Evolutionary conservation across 179 eudicot genomes (phyloP).

Genomic region (Spergularia azorica): DNA sequence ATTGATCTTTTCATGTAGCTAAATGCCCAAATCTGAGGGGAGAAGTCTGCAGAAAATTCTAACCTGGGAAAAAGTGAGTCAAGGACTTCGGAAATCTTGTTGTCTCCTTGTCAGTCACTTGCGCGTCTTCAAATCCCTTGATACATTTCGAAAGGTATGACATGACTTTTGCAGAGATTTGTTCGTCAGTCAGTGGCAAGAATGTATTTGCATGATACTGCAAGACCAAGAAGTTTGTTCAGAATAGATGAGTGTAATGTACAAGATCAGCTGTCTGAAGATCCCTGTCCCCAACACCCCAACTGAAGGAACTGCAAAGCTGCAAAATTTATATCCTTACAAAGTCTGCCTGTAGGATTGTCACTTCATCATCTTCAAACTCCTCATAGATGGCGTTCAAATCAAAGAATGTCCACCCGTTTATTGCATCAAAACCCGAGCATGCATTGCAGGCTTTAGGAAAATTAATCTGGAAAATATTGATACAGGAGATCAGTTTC

Average conservation of each 20-base stretch:
- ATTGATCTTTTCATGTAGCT: not conserved
- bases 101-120: constrained; percentile 54
- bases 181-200: constrained; percentile 68
- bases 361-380: constrained; percentile 44
- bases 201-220: constrained; percentile 70
- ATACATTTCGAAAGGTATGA: constrained; percentile 56
- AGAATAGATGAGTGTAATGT: not conserved
- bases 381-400: constrained; percentile 59
- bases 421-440: constrained; percentile 52
- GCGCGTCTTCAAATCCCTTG: constrained; percentile 46
- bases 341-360: constrained; percentile 63
- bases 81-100: constrained; percentile 58
- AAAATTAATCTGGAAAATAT: constrained; percentile 46
- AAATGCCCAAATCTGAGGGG: not conserved
- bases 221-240: constrained; percentile 13
- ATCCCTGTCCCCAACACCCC: not conserved
- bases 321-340: constrained; percentile 35
- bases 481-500: constrained; percentile 5
- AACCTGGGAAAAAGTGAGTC: constrained; percentile 77
- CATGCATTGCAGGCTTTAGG: constrained; percentile 64
- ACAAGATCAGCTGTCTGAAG: not conserved
- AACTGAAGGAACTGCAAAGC: not conserved
- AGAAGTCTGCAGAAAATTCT: not conserved
- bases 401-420: constrained; percentile 71
- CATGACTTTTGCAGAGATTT: constrained; percentile 46